Conservation (phyloP, 148 eudicot species). For the Salicornia ramosissima region DNA sequence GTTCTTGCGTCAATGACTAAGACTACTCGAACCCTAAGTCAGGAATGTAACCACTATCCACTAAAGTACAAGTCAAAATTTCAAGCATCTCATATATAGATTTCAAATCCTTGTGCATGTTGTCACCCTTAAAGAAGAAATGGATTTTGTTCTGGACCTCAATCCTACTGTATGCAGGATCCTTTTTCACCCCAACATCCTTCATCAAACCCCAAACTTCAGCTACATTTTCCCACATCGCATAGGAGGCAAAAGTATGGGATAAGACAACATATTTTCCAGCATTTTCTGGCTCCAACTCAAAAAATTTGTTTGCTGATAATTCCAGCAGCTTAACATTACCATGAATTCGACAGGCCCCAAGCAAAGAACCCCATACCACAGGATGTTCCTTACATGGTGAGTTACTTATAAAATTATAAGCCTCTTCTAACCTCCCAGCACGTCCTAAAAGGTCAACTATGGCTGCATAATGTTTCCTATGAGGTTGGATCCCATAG, state of each 20-base stretch:
- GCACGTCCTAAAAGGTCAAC: constrained; percentile 86
- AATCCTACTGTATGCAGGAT: constrained; percentile 80
- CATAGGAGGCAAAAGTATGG: constrained; percentile 61
- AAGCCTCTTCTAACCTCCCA: constrained; percentile 78
- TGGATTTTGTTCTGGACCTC: constrained; percentile 59
- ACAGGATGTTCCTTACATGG: constrained; percentile 58
- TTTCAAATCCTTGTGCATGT: constrained; percentile 48
- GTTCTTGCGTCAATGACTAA: not conserved
- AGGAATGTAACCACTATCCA: constrained; percentile 42
- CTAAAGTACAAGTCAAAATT: constrained; percentile 39
- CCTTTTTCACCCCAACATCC: constrained; percentile 61
- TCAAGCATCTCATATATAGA: constrained; percentile 42
- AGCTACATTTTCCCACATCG: constrained; percentile 60
- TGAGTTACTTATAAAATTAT: constrained; percentile 46
- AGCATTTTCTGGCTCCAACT: constrained; percentile 64
- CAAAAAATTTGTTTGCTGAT: constrained; percentile 54
- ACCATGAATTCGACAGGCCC: constrained; percentile 72
- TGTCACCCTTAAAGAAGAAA: constrained; percentile 64
- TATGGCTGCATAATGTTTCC: constrained; percentile 70
- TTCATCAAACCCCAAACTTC: constrained; percentile 64
- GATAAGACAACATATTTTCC: constrained; percentile 72
- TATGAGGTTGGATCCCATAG: constrained; percentile 60
- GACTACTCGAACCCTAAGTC: constrained; percentile 22
- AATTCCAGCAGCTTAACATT: constrained; percentile 54
- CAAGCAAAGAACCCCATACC: constrained; percentile 82